Percentiles rank a stretch among this genome's conserved stretches.
Evolutionary conservation across 2,329 filamentous ascomycete genomes (phyloP).

Genomic region (Microcyclosporella mali): DNA sequence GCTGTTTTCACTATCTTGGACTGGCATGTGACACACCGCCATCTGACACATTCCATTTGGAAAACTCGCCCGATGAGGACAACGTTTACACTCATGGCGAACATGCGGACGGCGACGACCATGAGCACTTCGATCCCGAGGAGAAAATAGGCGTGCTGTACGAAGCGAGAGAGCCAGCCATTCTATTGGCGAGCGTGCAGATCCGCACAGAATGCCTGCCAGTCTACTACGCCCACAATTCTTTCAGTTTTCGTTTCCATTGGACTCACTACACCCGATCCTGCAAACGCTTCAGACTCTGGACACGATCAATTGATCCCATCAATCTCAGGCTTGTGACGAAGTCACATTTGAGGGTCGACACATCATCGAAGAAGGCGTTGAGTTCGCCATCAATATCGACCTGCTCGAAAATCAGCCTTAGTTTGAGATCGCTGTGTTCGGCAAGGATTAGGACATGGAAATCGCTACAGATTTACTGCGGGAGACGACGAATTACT

Average conservation of each 20-base stretch:
- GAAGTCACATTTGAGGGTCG: slow-evolving; percentile 10
- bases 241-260: slow-evolving; percentile 11
- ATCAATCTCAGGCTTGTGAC: slow-evolving; percentile 4
- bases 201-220: slow-evolving; percentile 11
- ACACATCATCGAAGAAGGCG: slow-evolving; percentile 11
- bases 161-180: slow-evolving; percentile 8
- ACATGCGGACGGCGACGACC: slow-evolving; percentile 6
- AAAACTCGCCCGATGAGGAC: too few relatives aligned
- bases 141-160: slow-evolving; percentile 14
- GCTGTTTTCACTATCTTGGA: too few relatives aligned
- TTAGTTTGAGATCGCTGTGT: slow-evolving; percentile 6
- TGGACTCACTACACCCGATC: slow-evolving; percentile 9
- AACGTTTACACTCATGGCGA: slow-evolving; percentile 1
- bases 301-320: slow-evolving; percentile 2
- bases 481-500: not conserved
- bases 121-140: slow-evolving; percentile 6
- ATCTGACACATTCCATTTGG: too few relatives aligned
- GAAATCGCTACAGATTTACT: not conserved
- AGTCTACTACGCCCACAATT: slow-evolving; percentile 11
- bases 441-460: not conserved
- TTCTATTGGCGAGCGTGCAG: slow-evolving; percentile 8
- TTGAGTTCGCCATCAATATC: slow-evolving; percentile 12
- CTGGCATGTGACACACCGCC: too few relatives aligned
- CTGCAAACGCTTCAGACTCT: slow-evolving; percentile 5
- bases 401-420: slow-evolving; percentile 5